Conservation (phyloP, 2,329 filamentous ascomycete genomes). For the Xylariaceae sp. region DNA sequence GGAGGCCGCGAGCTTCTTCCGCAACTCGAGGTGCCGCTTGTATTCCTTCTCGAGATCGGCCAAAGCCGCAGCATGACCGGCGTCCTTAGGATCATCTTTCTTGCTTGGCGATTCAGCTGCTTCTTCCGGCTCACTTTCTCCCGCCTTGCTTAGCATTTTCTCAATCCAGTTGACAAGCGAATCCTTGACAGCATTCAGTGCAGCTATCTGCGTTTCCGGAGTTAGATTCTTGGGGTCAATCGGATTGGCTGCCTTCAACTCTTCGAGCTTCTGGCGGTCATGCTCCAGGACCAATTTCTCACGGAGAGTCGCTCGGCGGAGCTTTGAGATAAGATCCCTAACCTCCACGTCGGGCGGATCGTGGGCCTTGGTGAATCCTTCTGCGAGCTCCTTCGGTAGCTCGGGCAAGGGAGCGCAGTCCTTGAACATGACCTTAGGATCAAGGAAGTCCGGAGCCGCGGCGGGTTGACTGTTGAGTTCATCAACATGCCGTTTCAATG, state of each 20-base stretch:
- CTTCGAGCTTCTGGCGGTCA: slow-evolving; percentile 51
- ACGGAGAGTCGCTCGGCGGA: slow-evolving; percentile 55
- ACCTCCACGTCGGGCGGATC: slow-evolving; percentile 39
- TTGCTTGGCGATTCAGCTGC: slow-evolving; percentile 19
- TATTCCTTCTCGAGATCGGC: slow-evolving; percentile 50
- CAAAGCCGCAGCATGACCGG: slow-evolving; percentile 38
- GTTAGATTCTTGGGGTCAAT: slow-evolving; percentile 34
- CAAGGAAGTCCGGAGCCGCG: slow-evolving; percentile 45
- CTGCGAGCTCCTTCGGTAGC: slow-evolving; percentile 49
- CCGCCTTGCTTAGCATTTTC: slow-evolving; percentile 52
- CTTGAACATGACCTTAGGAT: slow-evolving; percentile 44
- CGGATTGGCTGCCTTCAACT: slow-evolving; percentile 39
- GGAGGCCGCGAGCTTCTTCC: slow-evolving; percentile 44
- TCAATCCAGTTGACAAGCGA: slow-evolving; percentile 64
- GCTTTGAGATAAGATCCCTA: slow-evolving; percentile 42
- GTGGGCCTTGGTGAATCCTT: slow-evolving; percentile 43
- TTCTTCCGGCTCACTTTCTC: slow-evolving; percentile 29
- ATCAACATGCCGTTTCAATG: slow-evolving; percentile 48
- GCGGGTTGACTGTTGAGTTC: slow-evolving; percentile 48
- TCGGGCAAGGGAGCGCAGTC: slow-evolving; percentile 41
- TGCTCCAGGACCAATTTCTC: slow-evolving; percentile 52
- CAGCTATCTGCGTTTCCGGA: slow-evolving; percentile 42
- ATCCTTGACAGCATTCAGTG: slow-evolving; percentile 51
- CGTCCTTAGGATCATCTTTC: slow-evolving; percentile 17
- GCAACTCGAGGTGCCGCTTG: slow-evolving; percentile 44